Evolutionary conservation across 805 yeast species (phyloP).

Genomic region (Kuraishia ogatae): DNA sequence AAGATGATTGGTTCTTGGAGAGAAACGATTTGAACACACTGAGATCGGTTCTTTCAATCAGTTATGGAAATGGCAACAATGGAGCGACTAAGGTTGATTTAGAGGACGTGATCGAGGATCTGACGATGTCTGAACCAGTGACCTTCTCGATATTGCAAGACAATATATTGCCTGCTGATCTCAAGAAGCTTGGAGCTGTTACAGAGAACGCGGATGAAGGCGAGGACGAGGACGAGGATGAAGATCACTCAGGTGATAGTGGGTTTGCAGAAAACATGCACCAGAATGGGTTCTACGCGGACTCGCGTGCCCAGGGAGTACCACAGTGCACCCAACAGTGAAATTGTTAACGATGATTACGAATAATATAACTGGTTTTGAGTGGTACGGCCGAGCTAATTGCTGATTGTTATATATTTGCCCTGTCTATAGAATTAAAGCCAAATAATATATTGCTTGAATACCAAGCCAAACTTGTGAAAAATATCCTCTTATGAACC

Average conservation of each 20-base stretch:
- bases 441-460: not conserved
- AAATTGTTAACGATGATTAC: not conserved
- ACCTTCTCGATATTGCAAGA: not conserved
- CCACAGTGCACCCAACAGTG: not conserved
- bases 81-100: not conserved
- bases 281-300: not conserved
- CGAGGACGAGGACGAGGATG: not conserved
- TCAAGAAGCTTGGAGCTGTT: not conserved
- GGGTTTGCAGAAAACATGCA: not conserved
- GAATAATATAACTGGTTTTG: not conserved
- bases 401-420: not conserved
- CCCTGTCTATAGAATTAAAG: not conserved
- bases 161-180: not conserved
- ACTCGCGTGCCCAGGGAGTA: not conserved
- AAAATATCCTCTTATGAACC: no score
- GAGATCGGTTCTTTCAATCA: conserved; percentile 32
- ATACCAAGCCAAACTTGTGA: no score
- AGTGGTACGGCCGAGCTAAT: not conserved
- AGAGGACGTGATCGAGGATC: not conserved
- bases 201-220: not conserved
- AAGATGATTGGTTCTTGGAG: conserved; percentile 78
- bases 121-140: not conserved
- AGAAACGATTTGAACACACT: conserved; percentile 51
- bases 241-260: not conserved
- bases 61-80: not conserved